These are phyloP conservation scores for Solanum microdontum DNA, from an alignment of 257 asterid species.

Conservation along the genomic window DNA sequence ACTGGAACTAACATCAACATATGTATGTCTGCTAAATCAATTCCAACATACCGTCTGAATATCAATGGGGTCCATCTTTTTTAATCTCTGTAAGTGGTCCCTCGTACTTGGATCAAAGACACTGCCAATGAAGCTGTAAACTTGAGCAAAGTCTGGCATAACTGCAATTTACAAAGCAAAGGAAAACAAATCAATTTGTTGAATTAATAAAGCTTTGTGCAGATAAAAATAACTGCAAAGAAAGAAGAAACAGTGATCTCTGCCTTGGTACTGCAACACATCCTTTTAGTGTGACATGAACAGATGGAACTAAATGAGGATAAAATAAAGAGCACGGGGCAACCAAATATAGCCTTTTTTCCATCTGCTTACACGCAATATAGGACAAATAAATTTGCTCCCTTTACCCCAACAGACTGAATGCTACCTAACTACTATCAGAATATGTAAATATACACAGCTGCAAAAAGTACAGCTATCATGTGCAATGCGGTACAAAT, in stretches of 20 bases:
- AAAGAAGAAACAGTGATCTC: background rate
- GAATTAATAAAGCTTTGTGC: background rate
- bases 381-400: background rate
- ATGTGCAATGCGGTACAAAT: background rate
- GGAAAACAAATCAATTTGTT: background rate
- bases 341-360: background rate
- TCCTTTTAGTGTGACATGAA: background rate
- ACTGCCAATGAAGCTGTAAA: conserved; percentile 50
- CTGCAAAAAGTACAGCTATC: background rate
- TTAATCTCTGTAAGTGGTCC: conserved; percentile 49
- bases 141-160: conserved; percentile 73
- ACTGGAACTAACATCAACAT: background rate
- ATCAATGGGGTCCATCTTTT: conserved; percentile 59
- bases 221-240: background rate
- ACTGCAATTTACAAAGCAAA: conserved; percentile 26
- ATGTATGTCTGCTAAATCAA: background rate
- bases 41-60: conserved; percentile 61
- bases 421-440: background rate
- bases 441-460: background rate
- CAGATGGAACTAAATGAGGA: background rate
- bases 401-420: background rate
- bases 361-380: background rate
- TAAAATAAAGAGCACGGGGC: background rate
- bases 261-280: background rate
- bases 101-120: conserved; percentile 54